Percentiles rank a stretch among this genome's conserved stretches.
These are phyloP conservation scores for Vitis amurensis DNA, from an alignment of 164 flowering plant genomes.

Conservation along the genomic window DNA sequence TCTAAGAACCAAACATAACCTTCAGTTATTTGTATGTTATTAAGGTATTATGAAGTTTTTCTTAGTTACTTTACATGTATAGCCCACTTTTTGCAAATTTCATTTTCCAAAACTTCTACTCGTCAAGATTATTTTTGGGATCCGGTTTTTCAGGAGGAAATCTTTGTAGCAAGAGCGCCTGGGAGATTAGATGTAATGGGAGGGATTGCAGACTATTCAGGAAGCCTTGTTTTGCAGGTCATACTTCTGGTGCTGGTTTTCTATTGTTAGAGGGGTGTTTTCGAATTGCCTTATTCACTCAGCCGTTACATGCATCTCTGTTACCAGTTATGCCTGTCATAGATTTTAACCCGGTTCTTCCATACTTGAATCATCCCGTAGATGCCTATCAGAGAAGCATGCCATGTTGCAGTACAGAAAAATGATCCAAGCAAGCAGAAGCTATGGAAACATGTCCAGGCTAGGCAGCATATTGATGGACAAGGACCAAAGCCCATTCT, in stretches of 20 bases:
- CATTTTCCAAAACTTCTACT: neutral
- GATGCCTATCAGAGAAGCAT: constrained; percentile 99
- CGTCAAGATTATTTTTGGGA: neutral
- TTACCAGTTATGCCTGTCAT: neutral
- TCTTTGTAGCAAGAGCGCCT: constrained; percentile 92
- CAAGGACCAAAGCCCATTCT: constrained; percentile 69
- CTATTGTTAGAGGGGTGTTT: no score
- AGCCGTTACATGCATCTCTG: neutral
- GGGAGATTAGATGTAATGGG: constrained; percentile 99
- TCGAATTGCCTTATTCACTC: no score
- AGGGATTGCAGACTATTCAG: constrained; percentile 98
- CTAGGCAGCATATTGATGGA: constrained; percentile 69
- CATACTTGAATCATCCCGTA: constrained; percentile 9
- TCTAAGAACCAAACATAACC: no score
- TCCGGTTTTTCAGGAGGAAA: constrained; percentile 63
- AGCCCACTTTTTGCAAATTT: no score
- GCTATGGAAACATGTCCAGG: constrained; percentile 97
- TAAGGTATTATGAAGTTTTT: no score
- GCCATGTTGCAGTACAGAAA: constrained; percentile 95
- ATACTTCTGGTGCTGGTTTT: neutral
- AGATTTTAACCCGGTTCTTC: no score
- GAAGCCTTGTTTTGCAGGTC: constrained; percentile 98
- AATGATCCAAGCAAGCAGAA: constrained; percentile 80
- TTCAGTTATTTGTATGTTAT: no score
- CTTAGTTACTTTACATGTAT: no score